Evolutionary conservation across 1,139 yeast species (phyloP).

Genomic region (Chernovozyma aurita): DNA sequence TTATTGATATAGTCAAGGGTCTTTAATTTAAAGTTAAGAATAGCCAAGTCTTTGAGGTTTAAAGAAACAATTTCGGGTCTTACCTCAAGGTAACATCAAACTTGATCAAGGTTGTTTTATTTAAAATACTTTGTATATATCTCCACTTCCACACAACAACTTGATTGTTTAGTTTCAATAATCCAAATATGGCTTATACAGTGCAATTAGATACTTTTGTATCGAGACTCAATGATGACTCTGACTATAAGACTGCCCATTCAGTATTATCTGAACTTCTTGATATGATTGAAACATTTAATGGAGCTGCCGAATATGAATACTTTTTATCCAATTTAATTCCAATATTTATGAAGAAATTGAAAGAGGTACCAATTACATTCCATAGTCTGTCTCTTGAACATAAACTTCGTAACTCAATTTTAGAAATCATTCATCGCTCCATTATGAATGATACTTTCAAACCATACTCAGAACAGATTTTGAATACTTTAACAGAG

Average conservation of each 20-base stretch:
- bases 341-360: slow-evolving; percentile 56
- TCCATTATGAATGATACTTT: slow-evolving; percentile 80
- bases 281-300: slow-evolving; percentile 80
- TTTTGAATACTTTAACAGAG: slow-evolving; percentile 58
- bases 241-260: slow-evolving; percentile 57
- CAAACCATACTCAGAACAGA: slow-evolving; percentile 62
- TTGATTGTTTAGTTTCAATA: too few relatives aligned
- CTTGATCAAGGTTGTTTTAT: too few relatives aligned
- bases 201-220: slow-evolving; percentile 59
- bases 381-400: slow-evolving; percentile 59
- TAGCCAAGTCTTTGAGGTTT: too few relatives aligned
- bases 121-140: too few relatives aligned
- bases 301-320: slow-evolving; percentile 76
- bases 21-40: too few relatives aligned
- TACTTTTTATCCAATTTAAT: slow-evolving; percentile 57
- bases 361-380: slow-evolving; percentile 71
- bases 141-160: too few relatives aligned
- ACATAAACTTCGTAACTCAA: slow-evolving; percentile 69
- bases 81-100: too few relatives aligned
- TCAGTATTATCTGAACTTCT: slow-evolving; percentile 74
- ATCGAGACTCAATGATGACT: slow-evolving; percentile 48
- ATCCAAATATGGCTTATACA: slow-evolving; percentile 48
- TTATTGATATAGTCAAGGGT: too few relatives aligned
- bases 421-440: slow-evolving; percentile 77
- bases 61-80: too few relatives aligned